These are phyloP conservation scores for Populus ilicifolia DNA, from an alignment of 345 rosid genomes.

Conservation along the genomic window DNA sequence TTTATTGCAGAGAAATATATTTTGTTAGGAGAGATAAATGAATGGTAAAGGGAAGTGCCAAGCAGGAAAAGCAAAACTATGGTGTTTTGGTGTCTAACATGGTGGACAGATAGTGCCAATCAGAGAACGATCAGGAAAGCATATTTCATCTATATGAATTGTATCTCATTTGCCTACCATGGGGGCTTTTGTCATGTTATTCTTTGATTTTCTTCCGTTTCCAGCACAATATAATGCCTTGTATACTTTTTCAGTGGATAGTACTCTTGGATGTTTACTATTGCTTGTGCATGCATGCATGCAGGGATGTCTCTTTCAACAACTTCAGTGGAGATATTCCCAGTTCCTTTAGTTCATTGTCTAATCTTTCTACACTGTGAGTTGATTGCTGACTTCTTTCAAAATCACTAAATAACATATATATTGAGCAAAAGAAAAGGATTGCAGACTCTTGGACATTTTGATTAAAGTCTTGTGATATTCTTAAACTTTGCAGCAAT, in stretches of 20 bases:
- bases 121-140: background rate
- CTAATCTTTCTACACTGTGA: slow-evolving; percentile 75
- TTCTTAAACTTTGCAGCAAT: slow-evolving; percentile 51
- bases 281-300: slow-evolving; percentile 23
- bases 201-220: background rate
- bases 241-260: background rate
- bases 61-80: background rate
- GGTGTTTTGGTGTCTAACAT: background rate
- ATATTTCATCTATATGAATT: background rate
- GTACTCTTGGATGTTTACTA: background rate
- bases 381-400: slow-evolving; percentile 30
- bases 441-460: background rate
- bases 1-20: background rate
- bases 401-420: background rate
- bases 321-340: slow-evolving; percentile 92
- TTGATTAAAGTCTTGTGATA: slow-evolving; percentile 9
- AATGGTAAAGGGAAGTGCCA: background rate
- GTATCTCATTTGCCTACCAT: background rate
- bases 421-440: background rate
- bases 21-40: background rate
- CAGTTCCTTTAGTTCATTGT: slow-evolving; percentile 57
- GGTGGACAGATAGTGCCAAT: background rate
- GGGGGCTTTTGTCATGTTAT: background rate
- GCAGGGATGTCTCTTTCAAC: slow-evolving; percentile 93
- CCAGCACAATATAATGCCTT: background rate